These are phyloP conservation scores for Cercospora sp. DNA, from an alignment of 2,329 filamentous ascomycete species.

Conservation along the genomic window DNA sequence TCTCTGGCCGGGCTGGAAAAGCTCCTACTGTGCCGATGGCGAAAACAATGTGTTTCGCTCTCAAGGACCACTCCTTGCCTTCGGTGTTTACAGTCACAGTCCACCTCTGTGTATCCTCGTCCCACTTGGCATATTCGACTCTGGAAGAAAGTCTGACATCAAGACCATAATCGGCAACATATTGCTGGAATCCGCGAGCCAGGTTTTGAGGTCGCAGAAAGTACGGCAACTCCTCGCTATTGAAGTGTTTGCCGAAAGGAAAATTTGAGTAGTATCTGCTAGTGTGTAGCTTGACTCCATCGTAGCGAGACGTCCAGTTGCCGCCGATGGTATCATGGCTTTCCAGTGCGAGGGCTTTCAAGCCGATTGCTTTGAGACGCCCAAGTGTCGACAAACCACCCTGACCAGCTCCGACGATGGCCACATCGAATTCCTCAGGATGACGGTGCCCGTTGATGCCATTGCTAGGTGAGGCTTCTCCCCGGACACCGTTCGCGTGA, in stretches of 20 bases:
- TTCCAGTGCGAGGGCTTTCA: background rate
- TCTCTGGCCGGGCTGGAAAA: background rate
- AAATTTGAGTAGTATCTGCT: background rate
- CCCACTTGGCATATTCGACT: background rate
- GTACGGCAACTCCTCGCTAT: background rate
- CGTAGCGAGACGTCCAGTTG: background rate
- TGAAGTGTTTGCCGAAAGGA: background rate
- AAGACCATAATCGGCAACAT: background rate
- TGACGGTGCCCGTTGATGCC: background rate
- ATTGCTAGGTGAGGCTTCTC: background rate
- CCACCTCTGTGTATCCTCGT: background rate
- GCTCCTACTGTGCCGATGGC: background rate
- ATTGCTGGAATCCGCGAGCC: background rate
- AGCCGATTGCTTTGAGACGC: background rate
- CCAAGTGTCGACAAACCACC: background rate
- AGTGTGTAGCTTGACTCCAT: background rate
- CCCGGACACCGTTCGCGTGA: background rate
- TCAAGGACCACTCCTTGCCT: background rate
- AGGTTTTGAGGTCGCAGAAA: background rate
- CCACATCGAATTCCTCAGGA: background rate
- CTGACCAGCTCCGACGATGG: background rate
- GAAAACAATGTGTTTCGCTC: background rate
- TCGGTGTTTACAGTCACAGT: background rate
- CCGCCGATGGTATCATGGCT: background rate
- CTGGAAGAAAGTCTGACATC: background rate